Conservation (phyloP, 1,139 yeast species). For the Lizanozyma gosingica region DNA sequence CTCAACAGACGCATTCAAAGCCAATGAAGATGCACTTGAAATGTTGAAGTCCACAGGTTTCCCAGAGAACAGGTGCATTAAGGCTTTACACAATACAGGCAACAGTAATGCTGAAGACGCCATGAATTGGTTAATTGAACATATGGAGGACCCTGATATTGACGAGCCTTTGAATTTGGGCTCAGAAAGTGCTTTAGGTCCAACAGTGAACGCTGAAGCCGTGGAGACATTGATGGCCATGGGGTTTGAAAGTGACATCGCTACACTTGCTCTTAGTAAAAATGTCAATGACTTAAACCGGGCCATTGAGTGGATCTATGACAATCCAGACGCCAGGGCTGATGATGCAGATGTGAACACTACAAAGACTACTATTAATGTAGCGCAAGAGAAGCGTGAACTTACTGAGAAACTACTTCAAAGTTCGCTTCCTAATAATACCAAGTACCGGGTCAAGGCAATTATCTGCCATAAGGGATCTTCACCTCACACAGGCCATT, state of each 20-base stretch:
- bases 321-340: conserved; percentile 64
- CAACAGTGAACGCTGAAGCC: conserved; percentile 26
- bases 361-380: conserved; percentile 3
- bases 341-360: conserved; percentile 5
- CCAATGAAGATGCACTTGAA: conserved; percentile 47
- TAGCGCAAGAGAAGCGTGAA: conserved; percentile 1
- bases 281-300: conserved; percentile 55
- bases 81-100: conserved; percentile 68
- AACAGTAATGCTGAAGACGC: conserved; percentile 66
- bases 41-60: conserved; percentile 82
- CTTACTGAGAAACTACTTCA: conserved; percentile 6
- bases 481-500: conserved; percentile 93
- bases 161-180: conserved; percentile 45
- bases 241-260: conserved; percentile 66
- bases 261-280: conserved; percentile 59
- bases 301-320: conserved; percentile 87
- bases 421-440: conserved; percentile 10
- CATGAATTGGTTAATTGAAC: conserved; percentile 84
- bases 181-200: background rate
- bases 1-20: conserved; percentile 26
- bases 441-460: conserved; percentile 50
- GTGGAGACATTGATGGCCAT: conserved; percentile 50
- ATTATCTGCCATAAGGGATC: conserved; percentile 92
- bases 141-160: conserved; percentile 76
- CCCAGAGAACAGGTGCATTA: conserved; percentile 52